These are phyloP conservation scores for Senna siamea DNA, from an alignment of 306 rosid genomes.

Conservation along the genomic window DNA sequence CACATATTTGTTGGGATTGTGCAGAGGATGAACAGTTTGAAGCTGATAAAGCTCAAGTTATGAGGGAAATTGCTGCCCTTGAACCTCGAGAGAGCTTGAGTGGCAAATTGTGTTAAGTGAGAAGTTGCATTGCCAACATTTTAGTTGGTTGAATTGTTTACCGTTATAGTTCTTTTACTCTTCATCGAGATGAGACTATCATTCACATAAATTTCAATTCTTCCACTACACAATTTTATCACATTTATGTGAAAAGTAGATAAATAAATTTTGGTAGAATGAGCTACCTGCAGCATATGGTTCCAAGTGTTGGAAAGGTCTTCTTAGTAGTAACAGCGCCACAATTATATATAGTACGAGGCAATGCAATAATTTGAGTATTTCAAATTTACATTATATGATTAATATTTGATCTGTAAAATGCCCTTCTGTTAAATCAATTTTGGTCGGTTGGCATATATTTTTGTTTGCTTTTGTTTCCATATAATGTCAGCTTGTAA, in stretches of 20 bases:
- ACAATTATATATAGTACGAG: slow-evolving; percentile 3
- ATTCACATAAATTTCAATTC: slow-evolving; percentile 12
- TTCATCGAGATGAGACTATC: slow-evolving; percentile 24
- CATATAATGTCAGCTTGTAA: neutral
- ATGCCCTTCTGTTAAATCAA: neutral
- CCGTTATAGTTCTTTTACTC: slow-evolving; percentile 33
- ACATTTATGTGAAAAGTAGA: slow-evolving; percentile 46
- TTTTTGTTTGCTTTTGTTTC: neutral
- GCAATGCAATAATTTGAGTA: slow-evolving; percentile 12
- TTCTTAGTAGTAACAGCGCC: neutral
- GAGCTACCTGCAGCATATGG: slow-evolving; percentile 27
- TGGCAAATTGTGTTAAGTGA: slow-evolving; percentile 11
- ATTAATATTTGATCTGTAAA: neutral
- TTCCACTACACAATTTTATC: slow-evolving; percentile 35
- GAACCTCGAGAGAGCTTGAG: slow-evolving; percentile 59
- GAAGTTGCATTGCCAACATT: slow-evolving; percentile 20
- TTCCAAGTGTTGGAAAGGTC: slow-evolving; percentile 23
- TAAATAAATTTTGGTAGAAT: slow-evolving; percentile 52
- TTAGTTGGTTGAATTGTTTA: slow-evolving; percentile 31
- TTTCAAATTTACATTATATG: slow-evolving; percentile 1
- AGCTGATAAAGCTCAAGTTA: slow-evolving; percentile 92
- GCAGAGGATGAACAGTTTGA: slow-evolving; percentile 93
- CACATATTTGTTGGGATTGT: slow-evolving; percentile 31
- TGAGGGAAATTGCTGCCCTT: slow-evolving; percentile 81
- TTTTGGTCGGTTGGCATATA: neutral